Evolutionary conservation across 148 eudicot species (phyloP).

Genomic region (Chenopodium quinoa): DNA sequence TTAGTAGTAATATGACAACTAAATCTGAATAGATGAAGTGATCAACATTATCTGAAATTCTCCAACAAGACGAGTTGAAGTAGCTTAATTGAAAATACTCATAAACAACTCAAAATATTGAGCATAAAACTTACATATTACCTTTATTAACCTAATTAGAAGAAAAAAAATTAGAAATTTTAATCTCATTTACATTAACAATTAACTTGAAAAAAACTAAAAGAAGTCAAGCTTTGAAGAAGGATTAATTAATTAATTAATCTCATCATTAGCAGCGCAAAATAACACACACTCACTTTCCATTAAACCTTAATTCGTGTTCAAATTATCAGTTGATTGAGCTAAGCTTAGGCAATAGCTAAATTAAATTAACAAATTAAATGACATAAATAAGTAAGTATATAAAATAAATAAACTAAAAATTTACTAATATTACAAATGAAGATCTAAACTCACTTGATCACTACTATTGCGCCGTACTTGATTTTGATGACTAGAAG

Average conservation of each 20-base stretch:
- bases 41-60: neutral
- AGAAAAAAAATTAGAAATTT: neutral
- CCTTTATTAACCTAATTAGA: neutral
- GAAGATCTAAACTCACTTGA: conserved; percentile 97
- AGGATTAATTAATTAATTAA: neutral
- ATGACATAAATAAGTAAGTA: neutral
- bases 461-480: conserved; percentile 45
- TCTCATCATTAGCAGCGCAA: neutral
- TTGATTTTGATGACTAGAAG: conserved; percentile 27
- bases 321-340: neutral
- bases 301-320: conserved; percentile 3
- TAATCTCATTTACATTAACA: neutral
- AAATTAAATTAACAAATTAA: neutral
- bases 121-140: neutral
- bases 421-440: conserved; percentile 41
- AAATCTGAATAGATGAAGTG: neutral
- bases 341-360: neutral
- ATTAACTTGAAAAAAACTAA: neutral
- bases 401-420: neutral
- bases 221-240: conserved; percentile 1
- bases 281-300: neutral
- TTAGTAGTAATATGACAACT: neutral
- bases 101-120: neutral
- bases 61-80: neutral
- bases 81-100: neutral